A percentile compares a stretch with the other conserved stretches of the same genome.
These are phyloP conservation scores for Cryphonectria radicalis DNA, from an alignment of 2,329 filamentous ascomycete genomes.

Conservation along the genomic window DNA sequence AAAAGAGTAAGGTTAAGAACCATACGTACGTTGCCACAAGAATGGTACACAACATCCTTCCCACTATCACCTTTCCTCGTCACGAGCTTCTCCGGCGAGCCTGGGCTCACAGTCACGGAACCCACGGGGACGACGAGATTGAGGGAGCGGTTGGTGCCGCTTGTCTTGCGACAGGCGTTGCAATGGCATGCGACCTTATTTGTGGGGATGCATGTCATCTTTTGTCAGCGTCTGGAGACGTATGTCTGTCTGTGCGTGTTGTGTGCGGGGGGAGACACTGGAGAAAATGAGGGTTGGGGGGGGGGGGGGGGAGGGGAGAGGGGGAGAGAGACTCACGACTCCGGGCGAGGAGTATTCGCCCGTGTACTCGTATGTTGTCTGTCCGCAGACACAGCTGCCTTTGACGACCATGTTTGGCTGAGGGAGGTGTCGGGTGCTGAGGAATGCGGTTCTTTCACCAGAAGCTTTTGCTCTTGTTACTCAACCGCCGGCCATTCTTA, in stretches of 20 bases:
- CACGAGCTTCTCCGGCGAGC: constrained; percentile 16
- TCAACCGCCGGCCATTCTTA: background rate
- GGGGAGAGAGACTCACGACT: background rate
- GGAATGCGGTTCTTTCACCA: background rate
- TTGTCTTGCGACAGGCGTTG: constrained; percentile 24
- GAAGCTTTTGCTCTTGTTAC: background rate
- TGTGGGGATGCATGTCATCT: background rate
- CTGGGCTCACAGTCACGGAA: constrained; percentile 14
- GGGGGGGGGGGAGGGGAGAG: too few species aligned
- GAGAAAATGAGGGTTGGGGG: background rate
- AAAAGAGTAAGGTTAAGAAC: background rate
- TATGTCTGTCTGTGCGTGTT: background rate
- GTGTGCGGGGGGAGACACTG: background rate
- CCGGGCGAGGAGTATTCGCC: constrained; percentile 13
- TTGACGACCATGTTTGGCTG: constrained; percentile 15
- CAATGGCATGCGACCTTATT: constrained; percentile 22
- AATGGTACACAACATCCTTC: constrained; percentile 17
- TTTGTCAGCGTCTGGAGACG: background rate
- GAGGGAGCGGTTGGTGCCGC: constrained; percentile 18
- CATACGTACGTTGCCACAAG: constrained; percentile 15
- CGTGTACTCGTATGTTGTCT: constrained; percentile 20
- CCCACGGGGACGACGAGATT: constrained; percentile 18
- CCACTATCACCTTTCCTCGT: constrained; percentile 22
- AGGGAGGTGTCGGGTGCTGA: background rate
- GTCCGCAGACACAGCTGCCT: constrained; percentile 23